Percentiles rank a stretch among this genome's conserved stretches.
These are phyloP conservation scores for Trichoderma sp. DNA, from an alignment of 2,329 filamentous ascomycete species.

Conservation along the genomic window DNA sequence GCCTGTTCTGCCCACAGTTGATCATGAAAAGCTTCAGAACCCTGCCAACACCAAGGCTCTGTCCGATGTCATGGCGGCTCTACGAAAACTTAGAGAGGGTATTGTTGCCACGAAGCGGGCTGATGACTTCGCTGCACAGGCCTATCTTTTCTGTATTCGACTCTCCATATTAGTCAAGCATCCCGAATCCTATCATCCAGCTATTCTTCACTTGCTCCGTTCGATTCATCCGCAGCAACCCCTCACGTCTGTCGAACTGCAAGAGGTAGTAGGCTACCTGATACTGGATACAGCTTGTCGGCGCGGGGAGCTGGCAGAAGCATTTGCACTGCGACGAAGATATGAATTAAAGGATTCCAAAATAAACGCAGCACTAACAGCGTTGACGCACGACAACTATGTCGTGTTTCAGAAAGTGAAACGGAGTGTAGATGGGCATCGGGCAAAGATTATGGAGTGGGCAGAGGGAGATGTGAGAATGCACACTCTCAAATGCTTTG, in stretches of 20 bases:
- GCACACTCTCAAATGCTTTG: conserved; percentile 84
- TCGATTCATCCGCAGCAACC: conserved; percentile 67
- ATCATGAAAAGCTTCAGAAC: conserved; percentile 25
- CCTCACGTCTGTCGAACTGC: conserved; percentile 70
- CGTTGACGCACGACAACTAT: conserved; percentile 81
- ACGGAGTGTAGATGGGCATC: conserved; percentile 75
- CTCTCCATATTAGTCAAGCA: conserved; percentile 78
- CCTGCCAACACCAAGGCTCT: conserved; percentile 61
- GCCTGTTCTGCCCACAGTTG: not conserved
- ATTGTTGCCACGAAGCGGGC: conserved; percentile 75
- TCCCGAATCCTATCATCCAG: conserved; percentile 86
- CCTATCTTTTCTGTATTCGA: conserved; percentile 89
- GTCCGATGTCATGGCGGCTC: conserved; percentile 73
- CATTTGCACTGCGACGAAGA: conserved; percentile 64
- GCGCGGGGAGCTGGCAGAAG: conserved; percentile 71
- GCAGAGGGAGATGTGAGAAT: conserved; percentile 72
- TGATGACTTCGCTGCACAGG: conserved; percentile 82
- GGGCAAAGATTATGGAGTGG: conserved; percentile 77
- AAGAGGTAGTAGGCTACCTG: conserved; percentile 78
- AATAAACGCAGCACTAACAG: conserved; percentile 67
- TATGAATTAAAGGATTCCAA: conserved; percentile 67
- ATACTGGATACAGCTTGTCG: conserved; percentile 89
- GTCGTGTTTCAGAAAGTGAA: conserved; percentile 72
- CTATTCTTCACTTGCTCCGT: conserved; percentile 76
- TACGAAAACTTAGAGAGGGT: conserved; percentile 90